phyloP scores from a whole-genome alignment of 2,329 filamentous ascomycete genomes.

The Fusarium pseudoanthophilum region DNA sequence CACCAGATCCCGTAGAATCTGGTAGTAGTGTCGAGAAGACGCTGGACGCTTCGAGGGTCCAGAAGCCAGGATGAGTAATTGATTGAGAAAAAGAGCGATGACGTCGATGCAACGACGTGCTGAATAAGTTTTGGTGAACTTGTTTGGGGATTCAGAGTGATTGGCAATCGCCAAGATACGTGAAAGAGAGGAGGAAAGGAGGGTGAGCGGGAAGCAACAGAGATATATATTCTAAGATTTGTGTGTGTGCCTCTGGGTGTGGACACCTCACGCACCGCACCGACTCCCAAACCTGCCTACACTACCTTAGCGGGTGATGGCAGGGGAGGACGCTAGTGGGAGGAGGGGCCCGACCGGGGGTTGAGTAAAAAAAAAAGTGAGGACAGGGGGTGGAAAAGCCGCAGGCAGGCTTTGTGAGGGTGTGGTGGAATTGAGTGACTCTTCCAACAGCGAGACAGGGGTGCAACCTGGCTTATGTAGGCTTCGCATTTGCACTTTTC shows the following conservation, averaged over 20 bases:
- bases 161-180: slow-evolving; percentile 55
- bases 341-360: slow-evolving; percentile 39
- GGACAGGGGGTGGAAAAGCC: slow-evolving; percentile 17
- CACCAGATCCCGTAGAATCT: slow-evolving; percentile 47
- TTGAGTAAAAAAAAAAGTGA: slow-evolving; percentile 34
- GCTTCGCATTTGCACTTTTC: slow-evolving; percentile 33
- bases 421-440: slow-evolving; percentile 12
- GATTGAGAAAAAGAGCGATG: slow-evolving; percentile 40
- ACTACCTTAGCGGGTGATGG: slow-evolving; percentile 24
- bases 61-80: slow-evolving; percentile 26
- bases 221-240: slow-evolving; percentile 49
- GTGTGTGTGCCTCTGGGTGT: slow-evolving; percentile 35
- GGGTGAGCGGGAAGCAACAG: slow-evolving; percentile 45
- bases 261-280: slow-evolving; percentile 30
- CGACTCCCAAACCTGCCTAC: slow-evolving; percentile 39
- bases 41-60: slow-evolving; percentile 46
- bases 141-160: slow-evolving; percentile 40
- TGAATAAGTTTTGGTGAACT: slow-evolving; percentile 25
- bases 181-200: slow-evolving; percentile 44
- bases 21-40: slow-evolving; percentile 43
- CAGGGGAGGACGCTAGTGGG: slow-evolving; percentile 32
- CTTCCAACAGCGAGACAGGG: slow-evolving; percentile 20
- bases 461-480: slow-evolving; percentile 24
- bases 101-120: slow-evolving; percentile 45
- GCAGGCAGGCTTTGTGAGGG: slow-evolving; percentile 17